A percentile compares a stretch with the other conserved stretches of the same genome.
Evolutionary conservation across 2,329 filamentous ascomycete species (phyloP).

Genomic region (Botryosphaeria agaves): DNA sequence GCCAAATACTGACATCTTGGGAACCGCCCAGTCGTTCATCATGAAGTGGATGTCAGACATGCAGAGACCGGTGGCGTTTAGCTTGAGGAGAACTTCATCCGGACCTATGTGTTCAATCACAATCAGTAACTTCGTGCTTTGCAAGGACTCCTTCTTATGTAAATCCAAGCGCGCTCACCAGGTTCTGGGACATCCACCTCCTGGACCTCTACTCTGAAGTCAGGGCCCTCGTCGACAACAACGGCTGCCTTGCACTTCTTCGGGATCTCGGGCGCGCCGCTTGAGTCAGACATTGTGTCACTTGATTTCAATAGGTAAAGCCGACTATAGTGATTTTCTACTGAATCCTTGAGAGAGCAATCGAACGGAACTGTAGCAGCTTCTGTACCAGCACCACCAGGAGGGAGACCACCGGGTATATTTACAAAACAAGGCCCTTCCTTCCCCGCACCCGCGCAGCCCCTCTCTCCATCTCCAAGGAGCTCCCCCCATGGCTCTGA

Average conservation of each 20-base stretch:
- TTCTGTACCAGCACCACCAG: too few species aligned
- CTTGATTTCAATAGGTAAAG: too few species aligned
- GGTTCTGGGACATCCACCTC: constrained; percentile 31
- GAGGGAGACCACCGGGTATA: too few species aligned
- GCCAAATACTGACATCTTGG: constrained; percentile 24
- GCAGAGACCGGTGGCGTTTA: constrained; percentile 42
- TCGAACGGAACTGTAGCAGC: too few species aligned
- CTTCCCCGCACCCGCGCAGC: too few species aligned
- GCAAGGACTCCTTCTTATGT: background rate
- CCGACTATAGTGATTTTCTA: too few species aligned
- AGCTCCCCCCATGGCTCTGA: too few species aligned
- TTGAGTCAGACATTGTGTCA: too few species aligned
- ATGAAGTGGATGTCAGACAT: constrained; percentile 41
- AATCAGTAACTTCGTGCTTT: background rate
- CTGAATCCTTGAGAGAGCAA: too few species aligned
- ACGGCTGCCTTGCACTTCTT: constrained; percentile 33
- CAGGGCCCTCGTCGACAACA: constrained; percentile 30
- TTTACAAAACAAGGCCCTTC: too few species aligned
- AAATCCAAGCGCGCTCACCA: too few species aligned
- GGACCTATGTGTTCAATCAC: constrained; percentile 18
- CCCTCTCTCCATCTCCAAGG: too few species aligned
- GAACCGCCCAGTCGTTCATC: constrained; percentile 32
- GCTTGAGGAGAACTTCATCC: constrained; percentile 36
- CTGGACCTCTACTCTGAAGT: constrained; percentile 30
- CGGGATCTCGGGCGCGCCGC: constrained; percentile 28